Conservation (phyloP, 345 rosid genomes). For the Linum trigynum region DNA sequence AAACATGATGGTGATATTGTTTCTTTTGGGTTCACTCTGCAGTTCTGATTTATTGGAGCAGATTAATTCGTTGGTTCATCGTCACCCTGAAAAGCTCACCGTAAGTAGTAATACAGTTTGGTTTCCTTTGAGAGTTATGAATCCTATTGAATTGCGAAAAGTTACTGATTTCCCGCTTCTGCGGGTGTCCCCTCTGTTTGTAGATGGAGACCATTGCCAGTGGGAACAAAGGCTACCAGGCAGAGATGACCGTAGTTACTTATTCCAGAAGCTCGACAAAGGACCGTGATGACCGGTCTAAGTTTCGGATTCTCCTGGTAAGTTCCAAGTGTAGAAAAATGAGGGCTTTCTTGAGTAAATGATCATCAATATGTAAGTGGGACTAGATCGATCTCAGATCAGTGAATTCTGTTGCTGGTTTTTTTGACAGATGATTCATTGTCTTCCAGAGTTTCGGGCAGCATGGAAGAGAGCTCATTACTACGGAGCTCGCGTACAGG, state of each 20-base stretch:
- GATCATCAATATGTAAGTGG: not conserved
- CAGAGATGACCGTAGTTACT: constrained; percentile 63
- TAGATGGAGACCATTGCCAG: constrained; percentile 56
- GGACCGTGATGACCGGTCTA: constrained; percentile 43
- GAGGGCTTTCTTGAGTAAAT: constrained; percentile 15
- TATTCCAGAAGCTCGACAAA: constrained; percentile 35
- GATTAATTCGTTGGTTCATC: constrained; percentile 50
- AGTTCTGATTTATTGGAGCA: constrained; percentile 60
- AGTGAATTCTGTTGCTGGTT: constrained; percentile 45
- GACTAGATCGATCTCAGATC: constrained; percentile 34
- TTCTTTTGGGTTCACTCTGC: constrained; percentile 13
- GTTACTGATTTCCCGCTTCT: too few relatives aligned
- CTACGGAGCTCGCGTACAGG: constrained; percentile 76
- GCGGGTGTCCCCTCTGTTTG: too few relatives aligned
- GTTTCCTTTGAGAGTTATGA: not conserved
- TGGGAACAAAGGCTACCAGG: constrained; percentile 59
- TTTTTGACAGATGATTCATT: constrained; percentile 96
- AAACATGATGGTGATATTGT: too few relatives aligned
- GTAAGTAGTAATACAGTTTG: constrained; percentile 23
- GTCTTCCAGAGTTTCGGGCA: constrained; percentile 99
- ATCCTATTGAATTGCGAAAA: not conserved
- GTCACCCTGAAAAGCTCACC: constrained; percentile 64
- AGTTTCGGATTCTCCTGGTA: constrained; percentile 92
- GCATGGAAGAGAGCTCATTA: constrained; percentile 95
- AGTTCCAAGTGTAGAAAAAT: constrained; percentile 26